A percentile compares a stretch with the other conserved stretches of the same genome.
These are phyloP conservation scores for Urochloa ruziziensis DNA, from an alignment of 176 grass and related monocot genomes.

Conservation along the genomic window DNA sequence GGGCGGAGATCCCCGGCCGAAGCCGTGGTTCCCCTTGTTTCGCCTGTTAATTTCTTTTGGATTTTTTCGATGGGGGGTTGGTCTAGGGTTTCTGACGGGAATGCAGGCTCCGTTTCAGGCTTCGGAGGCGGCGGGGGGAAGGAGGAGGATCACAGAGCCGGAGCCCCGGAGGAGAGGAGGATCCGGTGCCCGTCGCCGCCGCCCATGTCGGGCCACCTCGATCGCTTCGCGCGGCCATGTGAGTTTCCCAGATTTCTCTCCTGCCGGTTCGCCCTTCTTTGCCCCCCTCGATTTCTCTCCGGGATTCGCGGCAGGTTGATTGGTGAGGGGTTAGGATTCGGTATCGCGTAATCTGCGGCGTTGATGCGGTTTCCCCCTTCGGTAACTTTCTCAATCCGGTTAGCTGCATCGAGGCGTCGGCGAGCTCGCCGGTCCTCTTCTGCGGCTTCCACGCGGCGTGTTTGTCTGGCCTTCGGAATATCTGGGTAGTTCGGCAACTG, in stretches of 20 bases:
- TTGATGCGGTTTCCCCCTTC: neutral
- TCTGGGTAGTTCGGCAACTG: neutral
- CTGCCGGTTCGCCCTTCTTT: neutral
- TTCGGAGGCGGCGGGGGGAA: neutral
- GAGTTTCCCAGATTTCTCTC: slow-evolving; percentile 26
- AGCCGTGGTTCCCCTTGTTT: neutral
- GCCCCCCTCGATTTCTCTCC: neutral
- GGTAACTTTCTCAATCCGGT: neutral
- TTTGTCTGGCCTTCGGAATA: neutral
- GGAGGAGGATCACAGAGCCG: neutral
- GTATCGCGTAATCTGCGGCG: neutral
- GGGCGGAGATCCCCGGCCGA: slow-evolving; percentile 1
- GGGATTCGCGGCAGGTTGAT: neutral
- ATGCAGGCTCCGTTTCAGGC: slow-evolving; percentile 64
- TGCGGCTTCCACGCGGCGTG: neutral
- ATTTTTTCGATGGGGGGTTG: neutral
- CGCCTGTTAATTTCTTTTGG: neutral
- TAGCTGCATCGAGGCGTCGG: neutral
- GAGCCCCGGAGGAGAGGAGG: neutral
- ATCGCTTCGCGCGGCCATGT: slow-evolving; percentile 81
- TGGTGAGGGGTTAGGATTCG: neutral
- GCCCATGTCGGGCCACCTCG: slow-evolving; percentile 82
- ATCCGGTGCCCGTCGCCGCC: neutral
- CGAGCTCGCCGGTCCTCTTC: neutral
- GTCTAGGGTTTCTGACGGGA: slow-evolving; percentile 70